Conservation (phyloP, 106 monocot genomes). For the Apostasia ramifera region DNA sequence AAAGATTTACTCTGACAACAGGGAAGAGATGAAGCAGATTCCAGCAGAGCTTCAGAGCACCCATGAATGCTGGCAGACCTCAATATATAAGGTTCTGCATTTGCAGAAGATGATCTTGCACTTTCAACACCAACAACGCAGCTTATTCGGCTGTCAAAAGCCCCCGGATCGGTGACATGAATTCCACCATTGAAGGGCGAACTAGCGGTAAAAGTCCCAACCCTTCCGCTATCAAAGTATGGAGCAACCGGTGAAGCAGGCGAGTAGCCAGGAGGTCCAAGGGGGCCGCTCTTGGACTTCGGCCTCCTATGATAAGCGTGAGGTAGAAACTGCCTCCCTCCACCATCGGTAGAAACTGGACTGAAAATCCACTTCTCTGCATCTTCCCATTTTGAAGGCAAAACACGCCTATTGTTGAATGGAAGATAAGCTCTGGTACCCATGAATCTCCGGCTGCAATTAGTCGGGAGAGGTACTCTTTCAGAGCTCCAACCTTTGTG, state of each 20-base stretch:
- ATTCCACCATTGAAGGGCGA: slow-evolving; percentile 69
- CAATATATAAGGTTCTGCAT: slow-evolving; percentile 36
- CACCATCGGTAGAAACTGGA: slow-evolving; percentile 50
- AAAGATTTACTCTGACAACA: slow-evolving; percentile 35
- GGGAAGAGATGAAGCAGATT: slow-evolving; percentile 52
- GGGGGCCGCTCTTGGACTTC: slow-evolving; percentile 90
- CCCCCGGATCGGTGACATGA: slow-evolving; percentile 26
- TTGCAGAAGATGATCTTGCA: slow-evolving; percentile 25
- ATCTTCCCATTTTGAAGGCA: slow-evolving; percentile 99
- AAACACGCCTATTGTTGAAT: slow-evolving; percentile 44
- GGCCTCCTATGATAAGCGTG: slow-evolving; percentile 48
- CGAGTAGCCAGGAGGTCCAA: slow-evolving; percentile 46
- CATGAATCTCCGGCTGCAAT: slow-evolving; percentile 28
- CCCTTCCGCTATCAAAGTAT: slow-evolving; percentile 46
- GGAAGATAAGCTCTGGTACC: slow-evolving; percentile 36
- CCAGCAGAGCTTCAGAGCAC: slow-evolving; percentile 40
- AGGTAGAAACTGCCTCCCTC: slow-evolving; percentile 13
- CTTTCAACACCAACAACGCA: slow-evolving; percentile 9
- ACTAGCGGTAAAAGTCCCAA: slow-evolving; percentile 25
- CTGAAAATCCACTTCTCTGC: slow-evolving; percentile 97
- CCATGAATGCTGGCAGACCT: slow-evolving; percentile 45
- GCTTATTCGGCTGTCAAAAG: slow-evolving; percentile 16
- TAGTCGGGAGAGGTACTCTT: slow-evolving; percentile 40
- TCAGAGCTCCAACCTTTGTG: slow-evolving; percentile 66
- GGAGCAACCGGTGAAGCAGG: slow-evolving; percentile 44